Evolutionary conservation across 148 eudicot genomes (phyloP), one percentile per base, ranked within the genome.

Genomic region (Amaranthus palmeri): DNA sequence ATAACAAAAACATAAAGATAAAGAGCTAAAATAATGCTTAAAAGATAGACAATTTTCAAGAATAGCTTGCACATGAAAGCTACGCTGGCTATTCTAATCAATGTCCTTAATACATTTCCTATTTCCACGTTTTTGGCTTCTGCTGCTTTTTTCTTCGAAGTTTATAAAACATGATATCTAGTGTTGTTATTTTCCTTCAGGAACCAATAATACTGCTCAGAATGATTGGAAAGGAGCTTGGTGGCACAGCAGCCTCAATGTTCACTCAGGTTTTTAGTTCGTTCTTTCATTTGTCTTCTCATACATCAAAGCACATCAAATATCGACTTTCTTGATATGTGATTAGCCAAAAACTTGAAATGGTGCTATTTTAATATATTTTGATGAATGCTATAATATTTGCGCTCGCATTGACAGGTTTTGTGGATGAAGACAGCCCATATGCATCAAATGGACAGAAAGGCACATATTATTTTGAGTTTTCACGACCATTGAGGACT

Each of bases 141-240:
- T 73, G 61, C 63, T 18, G 7, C 55, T 73, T 40, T 63, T 12
- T 11, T 65, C 7, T 45, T 25, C 11, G 1, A 52, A 45, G 65
- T 12, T 48, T 4, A 14, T 55, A 41, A 45, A 43, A 48, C 61
- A 44, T 65, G 45, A 68, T 44, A 9, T 54, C 60, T 48, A 9
- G 49, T 67, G 47, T 52, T 70, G 63, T 17, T 15, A 45, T 72
- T 53, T 13, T 70, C 11, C 18, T 57, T 67, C 80, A 92, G 97
- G 92, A 78, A 79, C 83, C 74, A 86, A 88, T 80, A 82, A 91
- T 71, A 81, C 83, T 72, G 90, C 89, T 57, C 82, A 83, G 67
- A 90, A 92, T 81, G 86, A 92, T 82, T 92, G 97, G 97, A 84
- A 82, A 73, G 97, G 97, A 74, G 92, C 88, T 57, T 92, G 97